phyloP scores from a whole-genome alignment of 225 moss, liverwort and hornwort genomes.

The Sphagnum tenellum region DNA sequence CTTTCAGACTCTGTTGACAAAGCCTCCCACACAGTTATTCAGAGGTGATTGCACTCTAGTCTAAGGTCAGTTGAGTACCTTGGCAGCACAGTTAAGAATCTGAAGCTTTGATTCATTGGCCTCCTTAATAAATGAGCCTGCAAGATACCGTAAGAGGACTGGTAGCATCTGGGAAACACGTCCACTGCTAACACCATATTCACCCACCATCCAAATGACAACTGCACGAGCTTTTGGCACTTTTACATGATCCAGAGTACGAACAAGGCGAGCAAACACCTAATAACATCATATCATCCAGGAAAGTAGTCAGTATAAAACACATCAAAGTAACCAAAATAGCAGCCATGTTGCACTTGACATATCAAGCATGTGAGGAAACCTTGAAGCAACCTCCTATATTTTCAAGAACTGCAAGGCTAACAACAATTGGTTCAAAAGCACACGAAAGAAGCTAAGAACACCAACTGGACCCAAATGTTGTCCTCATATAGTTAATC shows the following conservation, averaged over 20 bases:
- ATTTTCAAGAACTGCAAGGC: no score
- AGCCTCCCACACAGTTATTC: no score
- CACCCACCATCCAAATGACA: conserved; percentile 94
- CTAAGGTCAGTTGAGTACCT: conserved; percentile 32
- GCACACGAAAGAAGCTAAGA: no score
- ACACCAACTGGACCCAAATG: no score
- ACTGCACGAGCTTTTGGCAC: conserved; percentile 85
- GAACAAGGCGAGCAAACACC: conserved; percentile 81
- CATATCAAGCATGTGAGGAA: neutral
- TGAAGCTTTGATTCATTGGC: conserved; percentile 83
- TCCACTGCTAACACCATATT: conserved; percentile 56
- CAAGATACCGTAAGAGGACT: conserved; percentile 78
- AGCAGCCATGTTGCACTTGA: no score
- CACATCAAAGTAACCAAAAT: no score
- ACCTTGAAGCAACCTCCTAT: no score
- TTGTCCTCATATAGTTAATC: no score
- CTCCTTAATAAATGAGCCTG: conserved; percentile 73
- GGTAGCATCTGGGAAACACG: conserved; percentile 62
- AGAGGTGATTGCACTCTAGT: no score
- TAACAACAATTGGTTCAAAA: no score
- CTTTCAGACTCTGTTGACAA: no score
- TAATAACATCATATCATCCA: conserved; percentile 17
- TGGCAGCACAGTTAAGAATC: conserved; percentile 82
- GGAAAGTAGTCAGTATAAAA: no score
- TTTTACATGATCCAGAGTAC: conserved; percentile 76